phyloP scores from a whole-genome alignment of 495 filamentous ascomycete species.

The Zalerion maritima region DNA sequence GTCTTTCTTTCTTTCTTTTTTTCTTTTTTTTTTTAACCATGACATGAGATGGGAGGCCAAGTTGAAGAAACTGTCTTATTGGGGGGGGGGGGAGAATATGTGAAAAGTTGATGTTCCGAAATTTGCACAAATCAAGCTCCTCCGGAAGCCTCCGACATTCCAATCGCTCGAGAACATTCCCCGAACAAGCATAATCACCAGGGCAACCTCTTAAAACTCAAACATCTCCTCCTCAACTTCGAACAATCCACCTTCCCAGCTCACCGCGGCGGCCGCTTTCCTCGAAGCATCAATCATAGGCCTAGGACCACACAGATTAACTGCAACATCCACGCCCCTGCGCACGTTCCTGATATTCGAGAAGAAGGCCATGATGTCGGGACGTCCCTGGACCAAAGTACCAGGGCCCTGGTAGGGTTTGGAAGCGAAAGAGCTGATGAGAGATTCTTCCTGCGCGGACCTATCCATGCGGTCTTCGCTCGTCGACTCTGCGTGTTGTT shows the following conservation, averaged over 20 bases:
- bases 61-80: no score
- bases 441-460: not conserved
- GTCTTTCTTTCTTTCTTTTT: no score
- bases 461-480: not conserved
- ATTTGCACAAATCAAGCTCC: no score
- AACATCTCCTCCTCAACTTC: constrained; percentile 11
- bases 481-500: no score
- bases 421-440: not conserved
- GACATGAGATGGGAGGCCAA: no score
- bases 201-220: no score
- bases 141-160: no score
- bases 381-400: constrained; percentile 5
- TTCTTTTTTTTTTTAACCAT: no score
- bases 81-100: no score
- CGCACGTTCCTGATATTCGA: constrained; percentile 1
- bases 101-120: no score
- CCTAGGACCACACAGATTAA: constrained; percentile 7
- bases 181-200: no score
- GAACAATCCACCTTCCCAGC: constrained; percentile 2
- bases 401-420: constrained; percentile 5
- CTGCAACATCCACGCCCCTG: constrained; percentile 4
- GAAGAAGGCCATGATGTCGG: constrained; percentile 5
- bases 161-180: no score
- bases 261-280: constrained; percentile 7
- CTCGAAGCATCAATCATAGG: constrained; percentile 3